phyloP scores from a whole-genome alignment of 306 rosid genomes.

The Sicyos edulis region DNA sequence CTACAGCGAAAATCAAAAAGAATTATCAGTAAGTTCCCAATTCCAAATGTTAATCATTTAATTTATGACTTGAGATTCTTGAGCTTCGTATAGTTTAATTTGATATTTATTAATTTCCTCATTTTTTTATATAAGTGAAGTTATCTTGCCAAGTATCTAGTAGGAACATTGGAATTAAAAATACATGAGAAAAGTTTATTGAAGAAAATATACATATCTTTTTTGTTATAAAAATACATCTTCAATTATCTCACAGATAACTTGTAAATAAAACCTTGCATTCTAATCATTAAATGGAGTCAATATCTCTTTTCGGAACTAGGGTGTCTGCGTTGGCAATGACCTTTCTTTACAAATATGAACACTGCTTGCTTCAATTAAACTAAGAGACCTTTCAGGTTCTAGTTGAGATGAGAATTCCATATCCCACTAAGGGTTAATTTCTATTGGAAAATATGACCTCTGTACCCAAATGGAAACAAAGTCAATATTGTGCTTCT shows the following conservation, averaged over 20 bases:
- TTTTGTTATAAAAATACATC: too few relatives aligned
- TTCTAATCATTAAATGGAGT: not conserved
- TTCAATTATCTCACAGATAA: too few relatives aligned
- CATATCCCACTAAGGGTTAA: not conserved
- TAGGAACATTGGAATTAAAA: too few relatives aligned
- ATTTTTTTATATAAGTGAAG: too few relatives aligned
- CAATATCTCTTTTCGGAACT: not conserved
- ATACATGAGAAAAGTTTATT: too few relatives aligned
- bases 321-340: not conserved
- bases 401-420: not conserved
- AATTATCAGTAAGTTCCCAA: conserved; percentile 52
- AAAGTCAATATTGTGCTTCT: conserved; percentile 16
- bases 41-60: conserved; percentile 22
- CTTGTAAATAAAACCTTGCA: not conserved
- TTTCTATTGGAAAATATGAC: not conserved
- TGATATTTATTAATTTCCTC: not conserved
- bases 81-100: not conserved
- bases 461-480: not conserved
- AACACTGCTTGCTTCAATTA: not conserved
- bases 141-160: too few relatives aligned
- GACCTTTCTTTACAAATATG: conserved; percentile 6
- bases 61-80: conserved; percentile 5
- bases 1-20: conserved; percentile 48
- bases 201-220: too few relatives aligned
- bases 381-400: not conserved